Percentiles rank a stretch among this genome's conserved stretches.
Conservation (phyloP, 2,329 filamentous ascomycete genomes). For the Macrophomina tecta region DNA sequence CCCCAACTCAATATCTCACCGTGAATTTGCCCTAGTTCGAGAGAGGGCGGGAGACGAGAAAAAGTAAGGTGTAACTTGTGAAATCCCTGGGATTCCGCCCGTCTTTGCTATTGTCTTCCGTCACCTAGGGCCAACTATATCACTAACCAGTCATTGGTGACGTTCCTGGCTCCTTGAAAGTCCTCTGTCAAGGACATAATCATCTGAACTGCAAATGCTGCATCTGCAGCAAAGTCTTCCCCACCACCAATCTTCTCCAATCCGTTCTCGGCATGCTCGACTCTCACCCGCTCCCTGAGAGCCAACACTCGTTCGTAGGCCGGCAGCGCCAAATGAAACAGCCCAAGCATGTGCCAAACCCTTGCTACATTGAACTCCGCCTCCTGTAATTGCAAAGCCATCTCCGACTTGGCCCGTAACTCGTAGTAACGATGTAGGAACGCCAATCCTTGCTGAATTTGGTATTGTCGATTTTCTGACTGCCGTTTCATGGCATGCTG, state of each 20-base stretch:
- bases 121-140: not conserved
- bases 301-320: constrained; percentile 70
- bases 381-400: constrained; percentile 66
- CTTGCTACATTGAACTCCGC: constrained; percentile 82
- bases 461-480: constrained; percentile 86
- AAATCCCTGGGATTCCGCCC: too few relatives aligned
- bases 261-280: constrained; percentile 29
- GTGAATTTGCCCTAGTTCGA: too few relatives aligned
- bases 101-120: not conserved
- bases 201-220: constrained; percentile 75
- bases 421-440: constrained; percentile 80
- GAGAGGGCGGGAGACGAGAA: too few relatives aligned
- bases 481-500: constrained; percentile 90
- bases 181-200: constrained; percentile 72
- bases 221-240: constrained; percentile 71
- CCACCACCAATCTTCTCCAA: constrained; percentile 29
- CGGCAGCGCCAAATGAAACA: constrained; percentile 73
- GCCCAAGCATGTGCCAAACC: constrained; percentile 75
- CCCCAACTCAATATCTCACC: too few relatives aligned
- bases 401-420: constrained; percentile 54
- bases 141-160: constrained; percentile 64
- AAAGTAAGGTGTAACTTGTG: too few relatives aligned
- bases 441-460: constrained; percentile 81
- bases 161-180: constrained; percentile 61
- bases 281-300: constrained; percentile 55